Base-by-base conservation (phyloP, 1,284 basidiomycete species). In the Ustilago shanxiensis region DNA sequence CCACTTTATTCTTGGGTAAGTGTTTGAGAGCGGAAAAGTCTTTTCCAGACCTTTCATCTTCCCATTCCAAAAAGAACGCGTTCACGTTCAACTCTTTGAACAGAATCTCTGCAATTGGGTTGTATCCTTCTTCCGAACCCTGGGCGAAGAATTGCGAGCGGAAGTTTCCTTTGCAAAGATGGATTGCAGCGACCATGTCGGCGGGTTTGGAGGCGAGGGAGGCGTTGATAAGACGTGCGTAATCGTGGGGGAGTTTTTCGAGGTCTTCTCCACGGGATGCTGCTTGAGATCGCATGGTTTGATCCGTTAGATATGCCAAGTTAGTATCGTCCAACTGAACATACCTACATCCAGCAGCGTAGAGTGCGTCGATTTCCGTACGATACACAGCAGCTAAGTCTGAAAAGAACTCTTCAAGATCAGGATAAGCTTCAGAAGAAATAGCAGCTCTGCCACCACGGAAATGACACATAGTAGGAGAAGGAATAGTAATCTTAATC, bases 161-260 rank as follows among this genome's bases (percentile, higher is more conserved):
- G 88, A 90, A 93, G 87, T 94, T 94, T 24, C 92, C 92, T 60
- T 93, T 89, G 86, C 92, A 93, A 76, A 93, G 89, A 84, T 94
- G 93, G 31, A 93, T 86, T 11, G 92, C 90, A 31, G 91, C 87
- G 44, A 87, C 89, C 87, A 94, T 89, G 86, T 93, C 92, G 37
- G 79, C 77, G 1, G 91, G 91, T 45, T 90, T 89, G 58, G 87
- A 88, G 65, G 88, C 86, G 14, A 93, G 88, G 71, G 89, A 90
- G 50, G 90, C 88, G 57, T 91, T 81, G 72, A 81, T 81, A 11
- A 81, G 67, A 2, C 57, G 45, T 3, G 67, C 79, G 31, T 81
- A 81, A 33, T 73, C 67, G 44, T 61, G 66, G 1, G 79, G 79
- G 2, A 81, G 63, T 14, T 56, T 53, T 8, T 64, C 53, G 2